Conservation (phyloP, 1,284 basidiomycete species). For the Tausonia pullulans region DNA sequence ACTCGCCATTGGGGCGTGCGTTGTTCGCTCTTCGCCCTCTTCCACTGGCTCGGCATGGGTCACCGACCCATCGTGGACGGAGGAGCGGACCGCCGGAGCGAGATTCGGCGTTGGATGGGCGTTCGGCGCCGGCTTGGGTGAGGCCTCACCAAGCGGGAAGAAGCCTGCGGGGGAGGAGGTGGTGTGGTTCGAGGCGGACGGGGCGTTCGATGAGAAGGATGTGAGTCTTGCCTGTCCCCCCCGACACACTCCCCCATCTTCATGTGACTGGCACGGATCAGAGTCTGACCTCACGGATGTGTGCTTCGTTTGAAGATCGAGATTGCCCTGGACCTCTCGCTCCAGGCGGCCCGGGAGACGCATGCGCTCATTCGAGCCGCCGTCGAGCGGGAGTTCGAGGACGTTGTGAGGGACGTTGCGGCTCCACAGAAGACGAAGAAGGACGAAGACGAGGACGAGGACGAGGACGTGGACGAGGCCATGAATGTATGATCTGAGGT, state of each 20-base stretch:
- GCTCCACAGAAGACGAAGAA: too few species aligned
- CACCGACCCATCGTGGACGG: slow-evolving; percentile 54
- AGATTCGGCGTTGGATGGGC: slow-evolving; percentile 43
- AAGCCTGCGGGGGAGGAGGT: slow-evolving; percentile 36
- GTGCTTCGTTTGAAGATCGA: too few species aligned
- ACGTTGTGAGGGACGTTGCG: too few species aligned
- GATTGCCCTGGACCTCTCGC: too few species aligned
- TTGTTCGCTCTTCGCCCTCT: slow-evolving; percentile 27
- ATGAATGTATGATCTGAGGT: too few species aligned
- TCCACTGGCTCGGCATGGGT: slow-evolving; percentile 58
- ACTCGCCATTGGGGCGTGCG: slow-evolving; percentile 35
- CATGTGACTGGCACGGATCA: neutral
- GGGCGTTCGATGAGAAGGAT: slow-evolving; percentile 30
- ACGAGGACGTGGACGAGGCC: too few species aligned
- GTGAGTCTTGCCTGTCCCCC: slow-evolving; percentile 21
- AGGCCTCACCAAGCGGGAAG: slow-evolving; percentile 30
- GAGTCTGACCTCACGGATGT: too few species aligned
- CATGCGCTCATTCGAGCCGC: too few species aligned
- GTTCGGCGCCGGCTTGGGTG: slow-evolving; percentile 30
- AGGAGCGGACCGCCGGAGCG: slow-evolving; percentile 48
- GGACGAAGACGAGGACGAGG: too few species aligned
- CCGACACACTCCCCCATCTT: neutral
- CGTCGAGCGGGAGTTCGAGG: too few species aligned
- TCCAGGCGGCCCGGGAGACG: too few species aligned
- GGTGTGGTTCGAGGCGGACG: slow-evolving; percentile 36